phyloP scores from a whole-genome alignment of 192 early-diverging fungal genomes.

The Coemansia sp. region DNA sequence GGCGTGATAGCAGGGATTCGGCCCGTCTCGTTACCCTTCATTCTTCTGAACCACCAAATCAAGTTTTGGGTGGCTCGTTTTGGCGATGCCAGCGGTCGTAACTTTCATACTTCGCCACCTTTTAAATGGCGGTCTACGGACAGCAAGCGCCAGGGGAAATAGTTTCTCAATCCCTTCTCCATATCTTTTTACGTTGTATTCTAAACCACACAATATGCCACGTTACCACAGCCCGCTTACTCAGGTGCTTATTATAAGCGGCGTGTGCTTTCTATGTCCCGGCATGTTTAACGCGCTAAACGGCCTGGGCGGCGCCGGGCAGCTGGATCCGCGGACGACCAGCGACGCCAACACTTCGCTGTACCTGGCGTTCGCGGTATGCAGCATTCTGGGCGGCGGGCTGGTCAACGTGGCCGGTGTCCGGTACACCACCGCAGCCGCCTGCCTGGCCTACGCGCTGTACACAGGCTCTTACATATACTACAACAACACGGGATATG shows the following conservation, averaged over 20 bases:
- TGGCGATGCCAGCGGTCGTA: no score
- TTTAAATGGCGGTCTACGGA: no score
- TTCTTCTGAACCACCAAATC: no score
- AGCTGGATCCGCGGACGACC: conserved; percentile 54
- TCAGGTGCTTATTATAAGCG: conserved; percentile 66
- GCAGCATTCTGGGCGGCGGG: conserved; percentile 70
- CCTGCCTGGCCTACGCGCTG: conserved; percentile 64
- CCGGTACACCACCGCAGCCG: conserved; percentile 59
- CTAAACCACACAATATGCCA: conserved; percentile 4
- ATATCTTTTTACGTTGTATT: not conserved
- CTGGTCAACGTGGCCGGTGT: conserved; percentile 76
- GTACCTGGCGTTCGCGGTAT: conserved; percentile 68
- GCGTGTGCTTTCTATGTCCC: conserved; percentile 71
- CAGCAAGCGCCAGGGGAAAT: no score
- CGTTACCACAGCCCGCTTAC: conserved; percentile 58
- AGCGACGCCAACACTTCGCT: conserved; percentile 73
- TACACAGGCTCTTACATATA: conserved; percentile 70
- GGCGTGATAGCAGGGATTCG: not conserved
- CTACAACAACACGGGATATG: conserved; percentile 58
- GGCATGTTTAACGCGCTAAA: conserved; percentile 75
- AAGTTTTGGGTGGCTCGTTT: no score
- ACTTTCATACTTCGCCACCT: no score
- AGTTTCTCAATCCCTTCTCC: no score
- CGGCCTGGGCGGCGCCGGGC: conserved; percentile 65
- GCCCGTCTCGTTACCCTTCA: no score